Evolutionary conservation across 1,284 basidiomycete species (phyloP).

Genomic region (Microbotryomycetes sp.): DNA sequence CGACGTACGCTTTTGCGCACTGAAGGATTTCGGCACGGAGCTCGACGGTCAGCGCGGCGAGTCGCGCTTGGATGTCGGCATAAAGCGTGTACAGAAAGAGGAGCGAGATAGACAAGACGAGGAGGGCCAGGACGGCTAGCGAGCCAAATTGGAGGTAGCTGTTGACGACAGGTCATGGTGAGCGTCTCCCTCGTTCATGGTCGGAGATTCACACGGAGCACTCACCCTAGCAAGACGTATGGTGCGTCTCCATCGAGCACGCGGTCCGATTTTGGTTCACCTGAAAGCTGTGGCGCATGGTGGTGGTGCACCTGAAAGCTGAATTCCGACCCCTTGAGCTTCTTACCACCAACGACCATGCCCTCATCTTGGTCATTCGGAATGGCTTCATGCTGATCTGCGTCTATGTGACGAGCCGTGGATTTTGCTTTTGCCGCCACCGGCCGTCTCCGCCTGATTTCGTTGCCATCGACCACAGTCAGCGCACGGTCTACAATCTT

Average conservation of each 20-base stretch:
- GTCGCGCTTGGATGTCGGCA: conserved; percentile 78
- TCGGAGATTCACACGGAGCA: conserved; percentile 7
- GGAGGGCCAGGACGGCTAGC: conserved; percentile 75
- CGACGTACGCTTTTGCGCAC: conserved; percentile 68
- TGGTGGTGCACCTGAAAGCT: conserved; percentile 33
- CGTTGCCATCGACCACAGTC: neutral
- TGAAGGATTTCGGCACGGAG: conserved; percentile 81
- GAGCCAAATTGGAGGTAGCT: conserved; percentile 92
- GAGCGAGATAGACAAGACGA: conserved; percentile 76
- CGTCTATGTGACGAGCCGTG: neutral
- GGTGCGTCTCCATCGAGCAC: conserved; percentile 42
- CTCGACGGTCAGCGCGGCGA: conserved; percentile 82
- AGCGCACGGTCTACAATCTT: neutral
- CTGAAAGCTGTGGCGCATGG: conserved; percentile 6
- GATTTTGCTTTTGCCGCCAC: neutral
- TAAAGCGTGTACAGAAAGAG: conserved; percentile 84
- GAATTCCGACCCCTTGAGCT: conserved; percentile 18
- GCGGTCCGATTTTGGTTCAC: neutral
- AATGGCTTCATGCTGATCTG: no score
- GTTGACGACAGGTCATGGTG: neutral
- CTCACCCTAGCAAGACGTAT: conserved; percentile 65
- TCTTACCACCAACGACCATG: conserved; percentile 1
- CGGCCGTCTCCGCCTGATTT: neutral
- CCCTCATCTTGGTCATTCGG: neutral
- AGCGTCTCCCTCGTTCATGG: no score